A percentile compares a stretch with the other conserved stretches of the same genome.
These are phyloP conservation scores for Chlorophyllum brunneum DNA, from an alignment of 768 basidiomycete genomes.

Conservation along the genomic window DNA sequence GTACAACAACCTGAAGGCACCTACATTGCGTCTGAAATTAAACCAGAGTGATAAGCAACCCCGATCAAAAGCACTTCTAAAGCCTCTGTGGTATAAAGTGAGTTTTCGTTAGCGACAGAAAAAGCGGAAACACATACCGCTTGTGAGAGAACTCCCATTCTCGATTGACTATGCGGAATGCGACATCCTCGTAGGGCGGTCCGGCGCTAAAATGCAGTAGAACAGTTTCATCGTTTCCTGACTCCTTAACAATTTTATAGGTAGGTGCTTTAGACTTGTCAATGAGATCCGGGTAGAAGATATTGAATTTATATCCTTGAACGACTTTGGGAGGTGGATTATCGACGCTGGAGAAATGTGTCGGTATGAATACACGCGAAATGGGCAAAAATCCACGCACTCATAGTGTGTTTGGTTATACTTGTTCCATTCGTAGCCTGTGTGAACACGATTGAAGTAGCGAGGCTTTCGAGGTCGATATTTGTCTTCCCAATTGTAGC, in stretches of 20 bases:
- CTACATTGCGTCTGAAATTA: constrained; percentile 90
- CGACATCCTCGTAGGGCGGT: constrained; percentile 98
- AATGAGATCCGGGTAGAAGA: constrained; percentile 99
- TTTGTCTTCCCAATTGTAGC: constrained; percentile 99
- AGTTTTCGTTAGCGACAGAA: constrained; percentile 4
- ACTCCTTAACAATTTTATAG: constrained; percentile 92
- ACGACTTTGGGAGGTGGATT: constrained; percentile 99
- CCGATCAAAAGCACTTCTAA: constrained; percentile 94
- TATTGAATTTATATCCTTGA: constrained; percentile 99
- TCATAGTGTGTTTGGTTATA: constrained; percentile 99
- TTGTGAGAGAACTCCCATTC: constrained; percentile 99
- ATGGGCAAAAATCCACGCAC: constrained; percentile 44
- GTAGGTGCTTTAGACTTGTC: constrained; percentile 97
- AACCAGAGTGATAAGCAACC: constrained; percentile 96
- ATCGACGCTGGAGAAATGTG: constrained; percentile 61
- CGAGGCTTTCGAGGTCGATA: constrained; percentile 95
- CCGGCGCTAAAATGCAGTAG: constrained; percentile 93
- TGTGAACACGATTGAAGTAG: constrained; percentile 98
- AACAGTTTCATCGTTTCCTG: constrained; percentile 93
- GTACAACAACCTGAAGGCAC: constrained; percentile 25
- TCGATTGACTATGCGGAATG: constrained; percentile 94
- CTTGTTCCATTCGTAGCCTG: constrained; percentile 99
- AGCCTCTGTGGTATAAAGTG: constrained; percentile 60
- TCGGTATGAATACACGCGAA: constrained; percentile 16
- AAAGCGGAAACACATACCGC: constrained; percentile 56